Base-by-base conservation (phyloP, 495 filamentous ascomycete genomes). In the Penicillium mononematosum region DNA sequence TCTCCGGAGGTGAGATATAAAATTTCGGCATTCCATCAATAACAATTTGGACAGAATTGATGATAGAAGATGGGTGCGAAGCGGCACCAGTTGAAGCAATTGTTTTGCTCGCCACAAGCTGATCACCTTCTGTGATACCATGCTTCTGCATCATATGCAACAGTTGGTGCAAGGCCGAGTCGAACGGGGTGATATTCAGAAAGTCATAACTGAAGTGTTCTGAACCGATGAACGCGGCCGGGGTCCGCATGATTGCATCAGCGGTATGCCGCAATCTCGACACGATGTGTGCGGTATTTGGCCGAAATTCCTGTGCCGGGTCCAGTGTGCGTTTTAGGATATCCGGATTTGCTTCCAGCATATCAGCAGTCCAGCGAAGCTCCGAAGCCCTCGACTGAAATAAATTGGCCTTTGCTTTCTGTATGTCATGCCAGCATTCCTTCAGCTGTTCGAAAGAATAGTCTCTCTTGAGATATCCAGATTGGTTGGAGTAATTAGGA, bases 301-400 rank as follows among this genome's bases (percentile, higher is more conserved):
- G 27, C 20, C 66, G 52, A 8, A 17, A 53, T 17, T 52, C 22
- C 19, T 62, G 60, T 5, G 47, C 39, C 3, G 66, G 66, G 43
- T 69, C 66, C 49, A 58, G 45, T 0, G 66, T 61, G 14, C 52
- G 43, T 42, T 69, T 69, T 24, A 69, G 36, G 14, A 69, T 53
- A 56, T 64, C 61, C 14, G 63, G 61, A 53, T 69, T 61, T 3
- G 50, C 34, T 32, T 69, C 60, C 14, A 69, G 32, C 16, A 69
- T 22, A 41, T 46, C 24, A 8, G 57, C 53, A 5, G 53, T 52
- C 32, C 58, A 55, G 4, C 27, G 24, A 5, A 67, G 58, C 27
- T 67, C 58, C 5, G 44, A 22, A 17, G 55, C 12, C 31, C 45
- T 57, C 36, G 31, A 11, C 6, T 50, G 10, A 12, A 46, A 50